Evolutionary conservation across 192 early-diverging fungal species (phyloP).

Genomic region (Chytriomyces confervae): DNA sequence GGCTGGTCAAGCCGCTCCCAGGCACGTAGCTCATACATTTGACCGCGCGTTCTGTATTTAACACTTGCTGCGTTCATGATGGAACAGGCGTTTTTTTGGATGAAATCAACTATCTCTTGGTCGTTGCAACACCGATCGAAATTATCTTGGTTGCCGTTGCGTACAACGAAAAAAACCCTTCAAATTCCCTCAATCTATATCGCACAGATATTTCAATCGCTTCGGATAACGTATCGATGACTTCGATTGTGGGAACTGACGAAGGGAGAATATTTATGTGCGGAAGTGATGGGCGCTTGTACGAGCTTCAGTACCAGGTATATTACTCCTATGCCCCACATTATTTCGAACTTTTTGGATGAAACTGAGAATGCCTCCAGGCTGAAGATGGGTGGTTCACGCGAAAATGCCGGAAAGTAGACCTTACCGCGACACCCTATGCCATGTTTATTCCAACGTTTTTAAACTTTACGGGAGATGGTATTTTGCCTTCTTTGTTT

Average conservation of each 20-base stretch:
- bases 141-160: slow-evolving; percentile 82
- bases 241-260: slow-evolving; percentile 74
- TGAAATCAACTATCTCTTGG: slow-evolving; percentile 81
- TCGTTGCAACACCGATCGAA: slow-evolving; percentile 86
- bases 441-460: slow-evolving; percentile 76
- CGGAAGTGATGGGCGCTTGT: slow-evolving; percentile 84
- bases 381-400: slow-evolving; percentile 87
- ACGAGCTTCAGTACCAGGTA: slow-evolving; percentile 85
- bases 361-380: slow-evolving; percentile 21
- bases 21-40: slow-evolving; percentile 47
- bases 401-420: slow-evolving; percentile 74
- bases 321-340: not conserved
- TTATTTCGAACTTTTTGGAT: not conserved
- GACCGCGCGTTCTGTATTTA: slow-evolving; percentile 6
- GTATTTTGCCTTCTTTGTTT: not conserved
- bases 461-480: slow-evolving; percentile 19
- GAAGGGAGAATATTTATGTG: slow-evolving; percentile 90
- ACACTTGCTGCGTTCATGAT: too few species aligned
- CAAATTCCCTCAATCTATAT: slow-evolving; percentile 73
- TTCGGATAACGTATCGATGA: slow-evolving; percentile 82
- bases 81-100: slow-evolving; percentile 86
- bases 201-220: slow-evolving; percentile 79
- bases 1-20: slow-evolving; percentile 73
- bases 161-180: slow-evolving; percentile 41
- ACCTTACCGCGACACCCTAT: slow-evolving; percentile 69